Percentiles rank a stretch among this genome's conserved stretches.
Evolutionary conservation across 345 rosid species (phyloP).

Genomic region (Chamaenerion angustifolium): DNA sequence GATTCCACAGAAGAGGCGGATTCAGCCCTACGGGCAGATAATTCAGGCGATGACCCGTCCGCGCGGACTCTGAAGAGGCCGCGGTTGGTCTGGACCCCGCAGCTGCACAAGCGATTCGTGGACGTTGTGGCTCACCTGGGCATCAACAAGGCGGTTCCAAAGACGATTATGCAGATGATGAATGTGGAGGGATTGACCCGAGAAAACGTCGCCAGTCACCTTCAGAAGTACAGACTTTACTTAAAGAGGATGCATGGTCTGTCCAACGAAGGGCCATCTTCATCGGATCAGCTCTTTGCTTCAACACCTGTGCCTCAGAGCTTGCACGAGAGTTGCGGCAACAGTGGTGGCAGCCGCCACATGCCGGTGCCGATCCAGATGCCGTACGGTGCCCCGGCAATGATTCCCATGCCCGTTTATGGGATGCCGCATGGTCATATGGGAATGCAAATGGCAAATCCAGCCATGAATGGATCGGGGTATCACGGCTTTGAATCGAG

Average conservation of each 20-base stretch:
- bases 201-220: constrained; percentile 90
- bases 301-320: constrained; percentile 66
- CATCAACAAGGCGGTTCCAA: constrained; percentile 87
- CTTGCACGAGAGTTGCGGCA: constrained; percentile 28
- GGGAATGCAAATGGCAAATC: constrained; percentile 33
- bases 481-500: constrained; percentile 33
- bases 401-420: constrained; percentile 51
- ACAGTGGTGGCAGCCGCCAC: constrained; percentile 20
- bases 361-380: constrained; percentile 29
- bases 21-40: constrained; percentile 39
- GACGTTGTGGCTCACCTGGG: constrained; percentile 87
- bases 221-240: constrained; percentile 86
- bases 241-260: constrained; percentile 83
- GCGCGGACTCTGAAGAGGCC: constrained; percentile 59
- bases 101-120: constrained; percentile 88
- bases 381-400: constrained; percentile 33
- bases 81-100: constrained; percentile 96
- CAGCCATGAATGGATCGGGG: constrained; percentile 1
- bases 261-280: constrained; percentile 39
- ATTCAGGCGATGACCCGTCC: constrained; percentile 41
- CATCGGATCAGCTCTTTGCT: constrained; percentile 70
- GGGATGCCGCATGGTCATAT: constrained; percentile 23
- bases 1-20: constrained; percentile 66
- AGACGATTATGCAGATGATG: constrained; percentile 98
- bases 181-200: constrained; percentile 91